Percentiles rank a stretch among this genome's conserved stretches.
These are phyloP conservation scores for Ogataea pini DNA, from an alignment of 805 yeast genomes.

Conservation along the genomic window DNA sequence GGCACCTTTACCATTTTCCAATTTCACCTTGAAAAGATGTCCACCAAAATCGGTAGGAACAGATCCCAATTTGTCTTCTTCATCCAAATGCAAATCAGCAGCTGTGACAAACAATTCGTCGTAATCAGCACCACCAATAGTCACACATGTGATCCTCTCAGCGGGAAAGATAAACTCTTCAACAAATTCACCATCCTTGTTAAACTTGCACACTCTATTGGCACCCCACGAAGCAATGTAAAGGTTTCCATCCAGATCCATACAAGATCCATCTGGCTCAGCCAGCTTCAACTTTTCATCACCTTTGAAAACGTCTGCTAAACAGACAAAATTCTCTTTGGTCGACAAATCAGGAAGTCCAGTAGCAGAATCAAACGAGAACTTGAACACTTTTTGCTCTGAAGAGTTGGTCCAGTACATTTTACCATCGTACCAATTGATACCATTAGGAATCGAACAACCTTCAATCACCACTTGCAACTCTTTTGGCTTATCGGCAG, in stretches of 20 bases:
- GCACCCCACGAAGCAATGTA: conserved; percentile 72
- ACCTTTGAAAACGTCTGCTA: conserved; percentile 21
- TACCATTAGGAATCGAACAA: conserved; percentile 69
- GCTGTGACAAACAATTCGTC: conserved; percentile 68
- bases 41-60: conserved; percentile 57
- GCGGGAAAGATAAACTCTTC: conserved; percentile 60
- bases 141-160: conserved; percentile 61
- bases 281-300: conserved; percentile 35
- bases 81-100: conserved; percentile 54
- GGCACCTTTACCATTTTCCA: conserved; percentile 39
- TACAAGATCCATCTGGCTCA: conserved; percentile 81
- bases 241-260: conserved; percentile 55
- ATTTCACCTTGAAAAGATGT: conserved; percentile 48
- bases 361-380: conserved; percentile 41
- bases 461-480: conserved; percentile 38
- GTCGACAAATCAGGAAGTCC: conserved; percentile 34
- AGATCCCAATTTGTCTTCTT: conserved; percentile 31
- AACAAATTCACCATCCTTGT: conserved; percentile 49
- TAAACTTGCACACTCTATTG: conserved; percentile 53
- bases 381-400: conserved; percentile 47
- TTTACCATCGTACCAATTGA: conserved; percentile 51
- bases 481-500: conserved; percentile 31
- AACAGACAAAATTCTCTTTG: conserved; percentile 41
- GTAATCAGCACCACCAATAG: conserved; percentile 60
- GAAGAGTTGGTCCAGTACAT: conserved; percentile 58